phyloP scores from a whole-genome alignment of 495 filamentous ascomycete species.

The Sabuloglossum arenarium region DNA sequence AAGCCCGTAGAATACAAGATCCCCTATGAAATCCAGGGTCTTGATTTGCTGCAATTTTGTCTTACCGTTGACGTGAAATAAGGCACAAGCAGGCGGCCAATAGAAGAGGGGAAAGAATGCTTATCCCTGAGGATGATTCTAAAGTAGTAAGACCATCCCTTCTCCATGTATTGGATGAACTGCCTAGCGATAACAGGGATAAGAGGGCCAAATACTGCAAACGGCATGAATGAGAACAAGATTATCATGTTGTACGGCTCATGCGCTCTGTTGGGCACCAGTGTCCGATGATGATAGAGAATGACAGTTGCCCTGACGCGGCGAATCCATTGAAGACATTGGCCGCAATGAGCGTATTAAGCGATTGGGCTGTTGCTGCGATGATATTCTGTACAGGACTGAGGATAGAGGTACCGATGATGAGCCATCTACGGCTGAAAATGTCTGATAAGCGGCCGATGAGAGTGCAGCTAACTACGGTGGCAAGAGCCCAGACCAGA shows the following conservation, averaged over 20 bases:
- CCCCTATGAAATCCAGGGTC: constrained; percentile 24
- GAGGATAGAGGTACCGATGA: constrained; percentile 22
- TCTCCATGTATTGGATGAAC: not conserved
- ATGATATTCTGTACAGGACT: constrained; percentile 24
- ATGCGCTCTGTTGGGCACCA: constrained; percentile 26
- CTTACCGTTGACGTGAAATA: constrained; percentile 1
- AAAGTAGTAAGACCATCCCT: not conserved
- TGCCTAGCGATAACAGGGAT: constrained; percentile 1
- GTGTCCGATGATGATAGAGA: constrained; percentile 18
- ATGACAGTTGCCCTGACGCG: constrained; percentile 14
- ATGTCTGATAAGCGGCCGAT: constrained; percentile 31
- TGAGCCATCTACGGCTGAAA: constrained; percentile 30
- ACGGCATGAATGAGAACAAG: constrained; percentile 15
- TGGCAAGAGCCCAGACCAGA: not conserved
- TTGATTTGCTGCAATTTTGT: constrained; percentile 4
- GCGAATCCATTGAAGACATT: constrained; percentile 17
- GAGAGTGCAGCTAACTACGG: constrained; percentile 15
- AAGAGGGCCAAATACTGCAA: not conserved
- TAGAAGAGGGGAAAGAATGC: constrained; percentile 1
- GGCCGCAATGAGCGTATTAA: constrained; percentile 23
- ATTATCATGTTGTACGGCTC: constrained; percentile 19
- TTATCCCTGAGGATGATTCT: not conserved
- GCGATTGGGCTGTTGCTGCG: constrained; percentile 22
- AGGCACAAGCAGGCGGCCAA: not conserved
- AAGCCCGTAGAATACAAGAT: constrained; percentile 24